Evolutionary conservation across 2,329 filamentous ascomycete genomes (phyloP).

Genomic region (Alternaria burnsii): DNA sequence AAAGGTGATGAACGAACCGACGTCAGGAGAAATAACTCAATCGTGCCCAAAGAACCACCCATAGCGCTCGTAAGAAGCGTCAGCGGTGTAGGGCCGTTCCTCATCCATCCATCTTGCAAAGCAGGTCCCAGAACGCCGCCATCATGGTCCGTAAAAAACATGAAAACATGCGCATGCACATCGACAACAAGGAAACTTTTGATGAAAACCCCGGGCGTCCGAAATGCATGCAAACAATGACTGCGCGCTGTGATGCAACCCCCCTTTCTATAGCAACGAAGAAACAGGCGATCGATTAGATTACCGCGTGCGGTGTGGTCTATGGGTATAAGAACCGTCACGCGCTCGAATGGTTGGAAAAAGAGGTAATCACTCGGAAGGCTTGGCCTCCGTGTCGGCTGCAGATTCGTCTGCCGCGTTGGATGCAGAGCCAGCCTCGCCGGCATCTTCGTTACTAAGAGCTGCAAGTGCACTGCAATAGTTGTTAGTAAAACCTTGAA

Average conservation of each 20-base stretch:
- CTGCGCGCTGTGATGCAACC: slow-evolving; percentile 44
- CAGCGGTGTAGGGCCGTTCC: slow-evolving; percentile 20
- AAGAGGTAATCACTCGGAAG: slow-evolving; percentile 51
- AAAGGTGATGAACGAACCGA: slow-evolving; percentile 22
- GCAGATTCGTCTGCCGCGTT: slow-evolving; percentile 60
- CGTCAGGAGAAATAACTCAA: slow-evolving; percentile 14
- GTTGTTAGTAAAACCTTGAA: slow-evolving; percentile 24
- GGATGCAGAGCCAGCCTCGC: slow-evolving; percentile 69
- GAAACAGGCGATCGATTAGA: slow-evolving; percentile 49
- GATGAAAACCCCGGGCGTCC: slow-evolving; percentile 31
- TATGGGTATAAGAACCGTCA: slow-evolving; percentile 45
- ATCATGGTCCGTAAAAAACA: slow-evolving; percentile 27
- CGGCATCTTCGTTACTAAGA: slow-evolving; percentile 66
- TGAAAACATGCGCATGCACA: slow-evolving; percentile 21
- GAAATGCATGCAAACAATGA: slow-evolving; percentile 49
- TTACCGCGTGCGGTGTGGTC: slow-evolving; percentile 48
- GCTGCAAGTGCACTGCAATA: slow-evolving; percentile 60
- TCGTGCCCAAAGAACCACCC: slow-evolving; percentile 22
- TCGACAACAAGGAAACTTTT: slow-evolving; percentile 41
- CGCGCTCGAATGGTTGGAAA: slow-evolving; percentile 42
- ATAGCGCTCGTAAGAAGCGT: slow-evolving; percentile 33
- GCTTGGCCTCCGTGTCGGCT: slow-evolving; percentile 41
- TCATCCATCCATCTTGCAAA: slow-evolving; percentile 24
- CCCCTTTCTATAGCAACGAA: slow-evolving; percentile 52
- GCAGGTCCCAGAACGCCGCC: slow-evolving; percentile 36